phyloP scores from a whole-genome alignment of 129 eudicot genomes.

The Flaveria sonorensis region DNA sequence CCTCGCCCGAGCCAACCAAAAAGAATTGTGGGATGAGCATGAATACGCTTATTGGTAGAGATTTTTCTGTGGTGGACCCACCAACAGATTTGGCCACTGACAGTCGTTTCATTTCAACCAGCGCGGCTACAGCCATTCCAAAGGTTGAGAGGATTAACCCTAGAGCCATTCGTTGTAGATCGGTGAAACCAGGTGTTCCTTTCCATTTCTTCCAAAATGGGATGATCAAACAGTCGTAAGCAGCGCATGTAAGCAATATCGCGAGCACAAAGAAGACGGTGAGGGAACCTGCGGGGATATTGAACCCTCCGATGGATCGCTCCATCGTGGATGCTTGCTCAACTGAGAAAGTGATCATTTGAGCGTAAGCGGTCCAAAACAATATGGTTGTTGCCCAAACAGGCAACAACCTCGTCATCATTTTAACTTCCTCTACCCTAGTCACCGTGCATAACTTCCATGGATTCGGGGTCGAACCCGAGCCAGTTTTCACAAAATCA shows the following conservation, averaged over 20 bases:
- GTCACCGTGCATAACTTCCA: conserved; percentile 86
- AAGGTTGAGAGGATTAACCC: conserved; percentile 68
- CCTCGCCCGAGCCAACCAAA: conserved; percentile 83
- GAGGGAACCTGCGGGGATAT: conserved; percentile 86
- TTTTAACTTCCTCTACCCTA: conserved; percentile 82
- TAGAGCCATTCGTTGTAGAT: conserved; percentile 71
- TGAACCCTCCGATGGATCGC: conserved; percentile 55
- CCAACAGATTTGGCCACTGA: conserved; percentile 49
- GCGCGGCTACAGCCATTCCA: conserved; percentile 84
- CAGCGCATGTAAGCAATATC: conserved; percentile 64
- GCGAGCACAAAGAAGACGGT: conserved; percentile 78
- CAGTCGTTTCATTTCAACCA: conserved; percentile 65
- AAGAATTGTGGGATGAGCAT: conserved; percentile 81
- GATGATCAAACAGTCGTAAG: conserved; percentile 79
- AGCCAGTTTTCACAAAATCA: conserved; percentile 49
- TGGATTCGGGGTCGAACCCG: conserved; percentile 16
- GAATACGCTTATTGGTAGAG: conserved; percentile 59
- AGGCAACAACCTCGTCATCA: conserved; percentile 71
- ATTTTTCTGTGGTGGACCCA: conserved; percentile 16
- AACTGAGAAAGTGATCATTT: conserved; percentile 88
- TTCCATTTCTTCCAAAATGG: conserved; percentile 90
- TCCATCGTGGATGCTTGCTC: conserved; percentile 86
- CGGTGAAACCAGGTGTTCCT: conserved; percentile 78
- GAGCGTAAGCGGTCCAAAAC: conserved; percentile 87
- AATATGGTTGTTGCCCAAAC: conserved; percentile 87